phyloP scores from a whole-genome alignment of 805 yeast genomes.

The Kazachstania psychrophila region DNA sequence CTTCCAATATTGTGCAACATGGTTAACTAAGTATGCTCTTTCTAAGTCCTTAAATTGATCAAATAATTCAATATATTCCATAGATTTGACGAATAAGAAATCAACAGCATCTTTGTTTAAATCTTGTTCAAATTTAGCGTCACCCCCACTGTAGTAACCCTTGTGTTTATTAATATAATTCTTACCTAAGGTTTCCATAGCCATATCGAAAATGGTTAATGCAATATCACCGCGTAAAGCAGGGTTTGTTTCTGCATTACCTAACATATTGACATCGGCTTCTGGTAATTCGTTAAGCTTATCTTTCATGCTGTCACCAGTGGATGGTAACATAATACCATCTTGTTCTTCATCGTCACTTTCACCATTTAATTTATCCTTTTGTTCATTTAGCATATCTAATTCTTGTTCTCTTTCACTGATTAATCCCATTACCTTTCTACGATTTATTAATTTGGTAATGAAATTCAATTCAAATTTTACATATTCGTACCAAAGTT shows the following conservation, averaged over 20 bases:
- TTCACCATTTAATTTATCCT: conserved; percentile 25
- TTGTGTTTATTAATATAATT: conserved; percentile 24
- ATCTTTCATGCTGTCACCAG: conserved; percentile 48
- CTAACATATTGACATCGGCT: conserved; percentile 75
- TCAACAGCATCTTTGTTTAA: conserved; percentile 19
- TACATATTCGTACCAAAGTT: conserved; percentile 77
- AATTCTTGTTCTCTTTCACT: conserved; percentile 62
- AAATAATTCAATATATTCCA: conserved; percentile 46
- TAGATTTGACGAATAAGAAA: conserved; percentile 34
- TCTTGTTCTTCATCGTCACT: conserved; percentile 30
- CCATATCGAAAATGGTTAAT: conserved; percentile 58
- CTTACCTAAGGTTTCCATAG: conserved; percentile 40
- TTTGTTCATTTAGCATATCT: conserved; percentile 33
- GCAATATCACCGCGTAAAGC: conserved; percentile 69
- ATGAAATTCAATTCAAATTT: conserved; percentile 83
- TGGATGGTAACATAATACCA: conserved; percentile 39
- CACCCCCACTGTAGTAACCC: conserved; percentile 26
- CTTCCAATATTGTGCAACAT: conserved; percentile 49
- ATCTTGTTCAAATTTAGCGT: conserved; percentile 30
- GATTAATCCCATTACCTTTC: conserved; percentile 70
- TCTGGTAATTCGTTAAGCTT: conserved; percentile 73
- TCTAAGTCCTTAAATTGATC: conserved; percentile 64
- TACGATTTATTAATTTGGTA: conserved; percentile 71
- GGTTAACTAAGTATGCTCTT: conserved; percentile 55
- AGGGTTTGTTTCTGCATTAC: conserved; percentile 76